Evolutionary conservation across 345 rosid genomes (phyloP), one percentile per base, ranked within the genome.

Genomic region (Lenwebbia sp.): DNA sequence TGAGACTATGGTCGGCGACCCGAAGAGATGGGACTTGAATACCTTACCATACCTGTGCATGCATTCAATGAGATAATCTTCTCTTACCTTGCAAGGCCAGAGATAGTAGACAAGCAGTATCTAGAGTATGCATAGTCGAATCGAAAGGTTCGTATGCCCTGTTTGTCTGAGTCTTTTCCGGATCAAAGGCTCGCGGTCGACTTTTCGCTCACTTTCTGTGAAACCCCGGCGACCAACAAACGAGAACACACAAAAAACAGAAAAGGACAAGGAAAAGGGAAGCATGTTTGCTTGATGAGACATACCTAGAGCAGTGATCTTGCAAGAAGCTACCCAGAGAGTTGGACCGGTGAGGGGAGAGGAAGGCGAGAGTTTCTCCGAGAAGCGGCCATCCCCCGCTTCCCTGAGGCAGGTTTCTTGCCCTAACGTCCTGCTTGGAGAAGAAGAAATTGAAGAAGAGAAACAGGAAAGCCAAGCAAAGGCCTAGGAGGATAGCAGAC

Each of bases 1-100:
- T 14, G 98, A 95, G 23, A 96, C 98, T 85, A 96, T 90, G 44
- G 98, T 90, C 33, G 95, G 95, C 4, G 94, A 94, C 26, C 99
- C 98, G 89, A 96, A 95, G 49, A 96, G 62, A 89, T 94, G 94
- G 26, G 98, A 94, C 84, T 90, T 94, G 92, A 96, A 96, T 62
- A 96, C 93, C 84, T 83, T 93, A 40, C 99, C 99, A 54, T 94
- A 94, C 83, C 98, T 96, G 84, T 37, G 47, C 78, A 37, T 70
- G 47, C 11, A 33, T 5, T 83, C 25, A 70, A 33, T 37, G 47
- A 70, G 47, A 70, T 70, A 44, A 65, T 65, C 78, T 30, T 70
- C 78, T 33, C 6, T 17, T 65, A 33, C 13, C 19, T 65, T 33
- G 23, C 25, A 30, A 65, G 11, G 4, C 78, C 78, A 33, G 5